A percentile compares a stretch with the other conserved stretches of the same genome.
phyloP scores from a whole-genome alignment of 78 protist species.

The Dictyostelium purpureum region DNA sequence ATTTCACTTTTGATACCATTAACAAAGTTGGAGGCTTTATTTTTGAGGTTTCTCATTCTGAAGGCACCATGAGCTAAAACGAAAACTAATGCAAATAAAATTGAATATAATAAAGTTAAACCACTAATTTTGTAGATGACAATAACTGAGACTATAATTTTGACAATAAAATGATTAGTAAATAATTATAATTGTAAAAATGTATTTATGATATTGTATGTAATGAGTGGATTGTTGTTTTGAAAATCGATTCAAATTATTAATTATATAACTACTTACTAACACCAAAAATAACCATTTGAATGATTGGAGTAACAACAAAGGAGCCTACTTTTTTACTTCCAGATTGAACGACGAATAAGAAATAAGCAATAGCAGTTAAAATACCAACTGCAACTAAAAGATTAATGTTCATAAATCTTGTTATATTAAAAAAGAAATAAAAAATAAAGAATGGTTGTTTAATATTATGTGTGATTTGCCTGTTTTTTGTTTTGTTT shows the following conservation, averaged over 20 bases:
- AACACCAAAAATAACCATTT: conserved; percentile 4
- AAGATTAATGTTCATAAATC: conserved; percentile 40
- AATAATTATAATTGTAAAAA: background rate
- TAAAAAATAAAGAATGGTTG: background rate
- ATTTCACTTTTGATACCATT: background rate
- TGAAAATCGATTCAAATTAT: too few species aligned
- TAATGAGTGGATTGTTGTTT: too few species aligned
- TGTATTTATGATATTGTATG: background rate
- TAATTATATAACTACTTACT: background rate
- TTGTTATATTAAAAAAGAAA: background rate
- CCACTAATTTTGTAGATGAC: conserved; percentile 47
- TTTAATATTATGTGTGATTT: background rate
- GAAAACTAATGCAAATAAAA: conserved; percentile 4
- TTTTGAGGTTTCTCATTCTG: conserved; percentile 27
- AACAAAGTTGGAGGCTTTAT: conserved; percentile 17
- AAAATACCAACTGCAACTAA: conserved; percentile 30
- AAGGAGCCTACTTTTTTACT: background rate
- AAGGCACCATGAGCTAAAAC: conserved; percentile 27
- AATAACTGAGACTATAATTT: background rate
- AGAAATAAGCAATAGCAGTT: conserved; percentile 14
- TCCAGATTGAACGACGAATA: background rate
- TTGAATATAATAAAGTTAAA: conserved; percentile 44
- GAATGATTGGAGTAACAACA: background rate
- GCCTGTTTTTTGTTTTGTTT: too few species aligned
- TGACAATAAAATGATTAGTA: background rate